Base-by-base conservation (phyloP, 192 early-diverging fungal genomes). In the Coemansia sp. region DNA sequence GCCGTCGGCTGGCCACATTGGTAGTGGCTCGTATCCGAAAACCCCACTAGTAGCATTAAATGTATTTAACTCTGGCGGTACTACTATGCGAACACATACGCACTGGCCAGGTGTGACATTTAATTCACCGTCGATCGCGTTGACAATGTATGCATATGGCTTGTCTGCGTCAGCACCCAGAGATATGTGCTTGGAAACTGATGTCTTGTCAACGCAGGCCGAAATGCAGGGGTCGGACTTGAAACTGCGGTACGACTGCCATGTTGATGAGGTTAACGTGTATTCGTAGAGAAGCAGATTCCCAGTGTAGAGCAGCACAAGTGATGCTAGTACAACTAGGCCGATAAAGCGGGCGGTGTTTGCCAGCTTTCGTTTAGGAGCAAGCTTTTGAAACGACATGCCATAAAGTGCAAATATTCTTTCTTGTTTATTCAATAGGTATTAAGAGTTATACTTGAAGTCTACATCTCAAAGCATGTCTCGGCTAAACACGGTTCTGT, bases 1-100 rank as follows among this genome's bases (percentile, higher is more conserved):
- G 19, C 57, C 53, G 38, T 74, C 71, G 9, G 19, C 42, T 3
- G 71, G 71, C 64, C 64, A 74, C 21, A 57, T 52, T 0, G 61
- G 52, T 6, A 74, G 38, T 4, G 65, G 65, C 33, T 21, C 9
- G 34, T 68, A 68, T 3, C 3, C 19, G 11, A 14, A 4, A n/a
- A 27, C 0, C 7, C 47, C 34, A 45, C 11, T 27, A 11, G 55
- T 48, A 0, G 34, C 14, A 7, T 42, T 10, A 4, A 8, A 7
- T 11, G 2, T 18, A 54, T 13, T 9, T 48, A 22, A 19, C n/a
- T 10, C 13, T 17, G 38, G 45, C 9, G 68, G 68, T 1, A 71
- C 54, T 22, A 64, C 57, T 0, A 57, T 58, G 15, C 58, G 57
- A 8, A 71, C 42, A 41, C 68, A 71, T 33, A 64, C 57, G 46